Evolutionary conservation across 257 asterid genomes (phyloP).

Genomic region (Solanum rostratum): DNA sequence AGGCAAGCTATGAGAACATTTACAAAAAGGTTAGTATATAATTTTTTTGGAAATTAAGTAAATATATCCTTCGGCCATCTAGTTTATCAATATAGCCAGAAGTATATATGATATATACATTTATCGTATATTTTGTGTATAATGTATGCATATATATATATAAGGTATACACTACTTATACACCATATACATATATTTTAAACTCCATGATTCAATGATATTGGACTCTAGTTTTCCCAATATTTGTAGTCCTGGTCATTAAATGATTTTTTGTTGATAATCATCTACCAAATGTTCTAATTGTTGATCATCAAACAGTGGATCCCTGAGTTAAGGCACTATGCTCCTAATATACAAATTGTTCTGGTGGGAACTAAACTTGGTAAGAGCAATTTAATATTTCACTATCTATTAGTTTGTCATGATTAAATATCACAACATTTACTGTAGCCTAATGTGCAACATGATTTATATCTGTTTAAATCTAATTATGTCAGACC

Average conservation of each 20-base stretch:
- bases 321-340: conserved; percentile 68
- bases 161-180: background rate
- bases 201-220: background rate
- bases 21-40: conserved; percentile 45
- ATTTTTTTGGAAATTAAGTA: background rate
- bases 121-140: background rate
- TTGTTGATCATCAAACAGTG: conserved; percentile 30
- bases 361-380: conserved; percentile 81
- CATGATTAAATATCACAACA: background rate
- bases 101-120: background rate
- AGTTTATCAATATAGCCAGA: background rate
- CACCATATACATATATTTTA: no score
- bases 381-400: conserved; percentile 24
- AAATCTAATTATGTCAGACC: conserved; percentile 24
- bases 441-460: background rate
- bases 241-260: background rate
- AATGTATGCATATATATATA: background rate
- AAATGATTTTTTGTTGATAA: background rate
- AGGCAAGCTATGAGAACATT: conserved; percentile 80
- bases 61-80: background rate
- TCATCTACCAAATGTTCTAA: background rate
- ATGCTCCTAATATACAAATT: conserved; percentile 69
- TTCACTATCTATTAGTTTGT: background rate
- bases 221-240: no score
- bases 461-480: background rate